Base-by-base conservation (phyloP, 768 basidiomycete species). In the Coprinellus aureogranulatus region DNA sequence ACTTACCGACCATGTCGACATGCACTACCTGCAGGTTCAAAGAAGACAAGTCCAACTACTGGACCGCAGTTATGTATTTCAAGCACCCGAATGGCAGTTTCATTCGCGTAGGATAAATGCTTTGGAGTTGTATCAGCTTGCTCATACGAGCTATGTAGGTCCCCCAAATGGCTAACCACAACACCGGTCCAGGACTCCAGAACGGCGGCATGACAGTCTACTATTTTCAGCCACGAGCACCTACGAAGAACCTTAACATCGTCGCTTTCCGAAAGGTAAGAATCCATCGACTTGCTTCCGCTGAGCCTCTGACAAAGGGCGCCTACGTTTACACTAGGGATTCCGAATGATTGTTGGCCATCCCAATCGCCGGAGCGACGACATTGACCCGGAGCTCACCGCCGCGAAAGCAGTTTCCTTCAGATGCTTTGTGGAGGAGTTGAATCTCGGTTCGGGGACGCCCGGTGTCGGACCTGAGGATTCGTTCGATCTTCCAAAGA, bases 31-130 rank as follows among this genome's bases (percentile, higher is more conserved):
- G 57, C 50, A 40, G 57, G 25, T 58, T 58, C 42, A 47, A 46
- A 40, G 57, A 58, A 30, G 52, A 58, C 31, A 58, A 58, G 26
- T 58, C 57, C 9, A 58, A 58, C 27, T 58, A 58, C 41, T 58
- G 57, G 57, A 58, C 57, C 1, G 57, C 53, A 4, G 41, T 44
- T 6, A 11, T 54, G 39, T 54, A 42, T 18, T 54, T 54, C 40
- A 54, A 54, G 42, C 57, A 58, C 30, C 51, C 52, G 28, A 58
- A 58, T 28, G 57, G 57, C 14, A 58, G 57, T 58, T 58, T 34
- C 37, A 49, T 42, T 28, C 26, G 57, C 16, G 57, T n/a, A n/a
- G n/a, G n/a, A n/a, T n/a, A n/a, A n/a, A n/a, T n/a, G n/a, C n/a
- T n/a, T n/a, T n/a, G n/a, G n/a, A n/a, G n/a, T n/a, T n/a, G n/a